Base-by-base conservation (phyloP, 2,329 filamentous ascomycete genomes). In the Pseudocercospora pini-densiflorae region DNA sequence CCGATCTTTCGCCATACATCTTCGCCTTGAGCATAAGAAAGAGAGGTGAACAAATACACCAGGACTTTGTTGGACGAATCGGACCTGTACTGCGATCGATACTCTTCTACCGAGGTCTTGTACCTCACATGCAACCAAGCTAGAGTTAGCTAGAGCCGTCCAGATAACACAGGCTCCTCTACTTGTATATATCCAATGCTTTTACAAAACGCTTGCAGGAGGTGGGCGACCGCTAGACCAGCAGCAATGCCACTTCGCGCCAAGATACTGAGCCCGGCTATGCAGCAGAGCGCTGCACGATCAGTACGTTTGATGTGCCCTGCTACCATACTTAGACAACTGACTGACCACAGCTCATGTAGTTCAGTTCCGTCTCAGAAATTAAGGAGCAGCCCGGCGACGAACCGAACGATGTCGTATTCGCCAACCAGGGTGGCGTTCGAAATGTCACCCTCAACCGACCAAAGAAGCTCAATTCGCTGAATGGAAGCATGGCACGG, bases 361-460 rank as follows among this genome's bases (percentile, higher is more conserved):
- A 76, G 70, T 76, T 72, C 62, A 65, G 74, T 27, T 67, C 70
- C n/a, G 71, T 72, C 36, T 71, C 69, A 27, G 69, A 69, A 12
- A 77, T 77, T 69, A 87, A 84, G 76, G 86, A 90, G 73, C 83
- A 87, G 61, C 84, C 86, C 24, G 86, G 82, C 65, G 93, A 97
- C 80, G 89, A 93, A 61, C 85, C 90, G 69, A 90, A 97, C 78
- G 95, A 99, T 87, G 95, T 99, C 72, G 85, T 97, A 67, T 99
- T 99, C 86, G 89, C 89, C 80, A 93, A 89, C 77, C 86, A 91
- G 74, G 97, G 95, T 80, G 95, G 95, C 70, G 87, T 98, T 59
- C 92, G 95, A 69, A 93, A 91, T 73, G 90, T 99, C 76, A 91
- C 97, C 82, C 91, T 99, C 73, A 99, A 99, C 84, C 90, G 95